These are phyloP conservation scores for Saccharomycopsis phalli DNA, from an alignment of 1,139 yeast species.

Conservation along the genomic window DNA sequence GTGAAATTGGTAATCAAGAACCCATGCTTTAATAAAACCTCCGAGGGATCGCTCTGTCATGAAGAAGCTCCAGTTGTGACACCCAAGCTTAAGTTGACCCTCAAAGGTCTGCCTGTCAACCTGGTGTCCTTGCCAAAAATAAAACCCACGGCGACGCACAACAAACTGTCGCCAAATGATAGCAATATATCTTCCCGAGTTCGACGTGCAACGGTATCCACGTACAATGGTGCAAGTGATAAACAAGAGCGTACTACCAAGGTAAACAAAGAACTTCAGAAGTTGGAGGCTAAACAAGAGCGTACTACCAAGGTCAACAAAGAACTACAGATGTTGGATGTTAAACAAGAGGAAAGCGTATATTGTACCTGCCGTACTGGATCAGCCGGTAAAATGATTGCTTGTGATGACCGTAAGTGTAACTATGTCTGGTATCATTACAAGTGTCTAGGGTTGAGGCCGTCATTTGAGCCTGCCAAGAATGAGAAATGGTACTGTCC, in stretches of 20 bases:
- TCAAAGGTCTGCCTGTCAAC: slow-evolving; percentile 4
- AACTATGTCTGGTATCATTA: slow-evolving; percentile 19
- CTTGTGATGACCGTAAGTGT: slow-evolving; percentile 17
- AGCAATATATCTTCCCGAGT: background rate
- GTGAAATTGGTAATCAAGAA: slow-evolving; percentile 11
- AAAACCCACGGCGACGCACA: too few species aligned
- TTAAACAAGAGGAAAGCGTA: slow-evolving; percentile 11
- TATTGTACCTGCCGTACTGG: slow-evolving; percentile 18
- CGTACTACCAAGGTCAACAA: background rate
- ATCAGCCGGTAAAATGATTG: slow-evolving; percentile 19
- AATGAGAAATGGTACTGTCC: slow-evolving; percentile 18
- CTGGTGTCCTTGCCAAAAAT: too few species aligned
- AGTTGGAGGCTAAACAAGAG: background rate
- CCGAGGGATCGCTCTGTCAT: too few species aligned
- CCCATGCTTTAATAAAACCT: slow-evolving; percentile 2
- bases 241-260: too few species aligned
- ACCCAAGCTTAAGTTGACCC: slow-evolving; percentile 9
- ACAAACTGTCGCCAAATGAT: too few species aligned
- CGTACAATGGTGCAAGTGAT: too few species aligned
- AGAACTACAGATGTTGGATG: background rate
- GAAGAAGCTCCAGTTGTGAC: slow-evolving; percentile 6
- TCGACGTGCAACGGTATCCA: too few species aligned
- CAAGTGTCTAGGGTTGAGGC: slow-evolving; percentile 15
- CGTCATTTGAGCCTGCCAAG: slow-evolving; percentile 11
- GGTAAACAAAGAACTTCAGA: background rate